These are phyloP conservation scores for Epichloe sibirici DNA, from an alignment of 2,329 filamentous ascomycete genomes.

Conservation along the genomic window DNA sequence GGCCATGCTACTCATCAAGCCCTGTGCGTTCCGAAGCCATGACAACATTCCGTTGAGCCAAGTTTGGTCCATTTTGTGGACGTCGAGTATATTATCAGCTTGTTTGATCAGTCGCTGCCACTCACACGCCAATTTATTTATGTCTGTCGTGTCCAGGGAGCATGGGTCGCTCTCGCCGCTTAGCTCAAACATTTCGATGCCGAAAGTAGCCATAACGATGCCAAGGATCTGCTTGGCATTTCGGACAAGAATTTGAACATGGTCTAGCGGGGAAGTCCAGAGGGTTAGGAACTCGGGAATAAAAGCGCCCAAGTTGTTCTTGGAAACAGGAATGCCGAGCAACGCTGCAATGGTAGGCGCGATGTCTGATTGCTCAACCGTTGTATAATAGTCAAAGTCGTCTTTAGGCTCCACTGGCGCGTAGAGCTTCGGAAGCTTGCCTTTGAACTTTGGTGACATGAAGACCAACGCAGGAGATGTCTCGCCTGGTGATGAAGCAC, in stretches of 20 bases:
- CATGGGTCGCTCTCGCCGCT: conserved; percentile 23
- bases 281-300: conserved; percentile 68
- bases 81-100: conserved; percentile 12
- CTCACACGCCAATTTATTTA: conserved; percentile 53
- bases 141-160: conserved; percentile 21
- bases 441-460: conserved; percentile 68
- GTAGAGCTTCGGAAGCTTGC: conserved; percentile 30
- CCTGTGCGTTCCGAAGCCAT: conserved; percentile 64
- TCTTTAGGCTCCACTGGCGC: conserved; percentile 47
- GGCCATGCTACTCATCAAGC: conserved; percentile 74
- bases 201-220: conserved; percentile 65
- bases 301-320: conserved; percentile 82
- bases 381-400: conserved; percentile 73
- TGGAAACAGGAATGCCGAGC: conserved; percentile 75
- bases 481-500: conserved; percentile 84
- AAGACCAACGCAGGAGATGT: conserved; percentile 90
- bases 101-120: conserved; percentile 37
- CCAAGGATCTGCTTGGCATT: conserved; percentile 74
- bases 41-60: conserved; percentile 33
- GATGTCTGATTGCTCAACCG: conserved; percentile 88
- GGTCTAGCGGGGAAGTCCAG: conserved; percentile 47
- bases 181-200: conserved; percentile 29
- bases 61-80: conserved; percentile 19
- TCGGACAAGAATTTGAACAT: conserved; percentile 54
- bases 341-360: conserved; percentile 79